Base-by-base conservation (phyloP, 768 basidiomycete species). In the Cystobasidium onofrii region DNA sequence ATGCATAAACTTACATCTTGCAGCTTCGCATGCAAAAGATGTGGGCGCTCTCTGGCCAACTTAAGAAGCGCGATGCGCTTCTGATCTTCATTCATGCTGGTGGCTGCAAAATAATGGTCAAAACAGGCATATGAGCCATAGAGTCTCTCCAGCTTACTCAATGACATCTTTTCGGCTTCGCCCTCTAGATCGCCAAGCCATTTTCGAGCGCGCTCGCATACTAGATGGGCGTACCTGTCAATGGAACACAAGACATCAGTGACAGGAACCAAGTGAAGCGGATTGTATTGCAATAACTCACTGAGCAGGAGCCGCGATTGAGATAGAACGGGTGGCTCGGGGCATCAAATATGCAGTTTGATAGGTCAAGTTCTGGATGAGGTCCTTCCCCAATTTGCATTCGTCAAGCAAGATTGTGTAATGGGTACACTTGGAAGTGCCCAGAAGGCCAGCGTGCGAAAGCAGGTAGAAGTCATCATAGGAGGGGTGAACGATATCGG, bases 331-430 rank as follows among this genome's bases (percentile, higher is more conserved):
- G 1, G 90, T 92, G 0, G 90, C 90, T 1, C 90, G 85, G 0
- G 88, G 90, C 76, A 89, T 92, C 13, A 90, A 83, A 78, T 91
- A 91, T 76, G 87, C 87, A 17, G 84, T 81, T 63, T 86, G 83
- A 78, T 91, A 86, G 0, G 88, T 87, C 0, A 90, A 87, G 73
- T 87, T 84, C 78, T 92, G 91, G 10, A 91, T 82, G 18, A 86
- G 86, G 79, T 93, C 88, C 0, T 89, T 87, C 1, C 81, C 82
- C n/a, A 91, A 82, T 1, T 74, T 79, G 78, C 86, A 87, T 81
- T 92, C 90, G 80, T 92, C 90, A 79, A 76, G 27, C 13, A 77
- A 46, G 25, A 61, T 46, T 1, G 54, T 64, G 39, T 65, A 74
- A 29, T 66, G 64, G 29, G 65, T 67, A n/a, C 67, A 63, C 55